Base-by-base conservation (phyloP, 805 yeast species). In the Torulaspora quercuum region DNA sequence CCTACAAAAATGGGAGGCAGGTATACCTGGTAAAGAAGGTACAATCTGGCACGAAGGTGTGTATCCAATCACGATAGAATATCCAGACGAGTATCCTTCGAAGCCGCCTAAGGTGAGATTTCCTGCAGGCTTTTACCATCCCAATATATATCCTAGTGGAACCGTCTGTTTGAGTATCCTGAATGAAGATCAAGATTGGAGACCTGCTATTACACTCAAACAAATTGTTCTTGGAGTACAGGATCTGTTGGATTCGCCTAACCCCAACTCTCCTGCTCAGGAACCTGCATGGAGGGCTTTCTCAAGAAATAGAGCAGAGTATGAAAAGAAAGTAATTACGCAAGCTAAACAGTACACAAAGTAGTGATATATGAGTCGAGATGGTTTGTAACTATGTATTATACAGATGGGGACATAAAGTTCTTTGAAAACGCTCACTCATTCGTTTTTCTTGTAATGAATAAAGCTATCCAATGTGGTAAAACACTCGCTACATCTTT, bases 131-230 rank as follows among this genome's bases (percentile, higher is more conserved):
- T 92, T 92, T 53, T 92, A 88, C 65, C 99, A 92, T 63, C 99
- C 99, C 8, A 92, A 92, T 54, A 90, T 92, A 7, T 92, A 92
- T 53, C 99, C 99, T 1, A 84, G 95, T 38, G 99, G 99, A 1
- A 92, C 97, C 1, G 81, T 92, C 23, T 92, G 99, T 64, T 73
- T 92, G 30, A 81, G 94, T 35, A 89, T 92, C 37, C 69, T 92
- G 56, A 92, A 92, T 61, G 98, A 92, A 60, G 88, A 82, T 29
- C 94, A 89, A 62, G 97, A 87, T 61, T 92, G 99, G 99, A 77
- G 95, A 55, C 98, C 99, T 1, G 95, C 96, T 6, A 83, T 90
- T 49, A 85, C 95, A 10, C 64, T 90, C 48, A 88, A 86, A 56
- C 95, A 90, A 58, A 82, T 92, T 41, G 80, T 83, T 2, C 67